phyloP scores from a whole-genome alignment of 768 basidiomycete species.

The Phylloporus sp. region DNA sequence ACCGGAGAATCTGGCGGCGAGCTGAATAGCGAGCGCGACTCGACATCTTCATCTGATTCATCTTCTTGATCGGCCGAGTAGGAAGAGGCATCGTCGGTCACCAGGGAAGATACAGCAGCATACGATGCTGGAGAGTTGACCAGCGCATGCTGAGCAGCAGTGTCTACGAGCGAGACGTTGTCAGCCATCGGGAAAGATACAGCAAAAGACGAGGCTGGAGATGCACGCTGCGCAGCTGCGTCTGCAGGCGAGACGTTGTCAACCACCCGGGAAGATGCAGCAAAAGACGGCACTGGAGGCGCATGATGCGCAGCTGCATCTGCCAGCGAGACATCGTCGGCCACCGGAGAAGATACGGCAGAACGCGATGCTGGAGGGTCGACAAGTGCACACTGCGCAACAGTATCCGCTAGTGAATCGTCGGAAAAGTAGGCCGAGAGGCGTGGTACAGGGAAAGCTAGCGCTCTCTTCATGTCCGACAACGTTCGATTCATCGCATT shows the following conservation, averaged over 20 bases:
- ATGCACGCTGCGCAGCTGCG: not conserved
- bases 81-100: not conserved
- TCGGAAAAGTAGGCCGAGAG: constrained; percentile 10
- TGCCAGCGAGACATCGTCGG: not conserved
- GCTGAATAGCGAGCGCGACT: not conserved
- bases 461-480: constrained; percentile 6
- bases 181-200: not conserved
- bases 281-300: not conserved
- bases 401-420: constrained; percentile 2
- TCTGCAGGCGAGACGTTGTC: constrained; percentile 6
- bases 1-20: not conserved
- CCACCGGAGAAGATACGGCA: not conserved
- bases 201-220: not conserved
- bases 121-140: not conserved
- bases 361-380: not conserved
- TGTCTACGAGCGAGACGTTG: constrained; percentile 3
- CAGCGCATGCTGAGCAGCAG: not conserved
- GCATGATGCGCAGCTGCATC: not conserved
- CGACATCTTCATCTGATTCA: not conserved
- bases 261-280: not conserved
- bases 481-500: constrained; percentile 2
- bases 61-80: constrained; percentile 9
- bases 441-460: constrained; percentile 7
- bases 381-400: not conserved
- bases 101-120: not conserved